These are phyloP conservation scores for Eustoma russellianum DNA, from an alignment of 257 asterid species.

Conservation along the genomic window DNA sequence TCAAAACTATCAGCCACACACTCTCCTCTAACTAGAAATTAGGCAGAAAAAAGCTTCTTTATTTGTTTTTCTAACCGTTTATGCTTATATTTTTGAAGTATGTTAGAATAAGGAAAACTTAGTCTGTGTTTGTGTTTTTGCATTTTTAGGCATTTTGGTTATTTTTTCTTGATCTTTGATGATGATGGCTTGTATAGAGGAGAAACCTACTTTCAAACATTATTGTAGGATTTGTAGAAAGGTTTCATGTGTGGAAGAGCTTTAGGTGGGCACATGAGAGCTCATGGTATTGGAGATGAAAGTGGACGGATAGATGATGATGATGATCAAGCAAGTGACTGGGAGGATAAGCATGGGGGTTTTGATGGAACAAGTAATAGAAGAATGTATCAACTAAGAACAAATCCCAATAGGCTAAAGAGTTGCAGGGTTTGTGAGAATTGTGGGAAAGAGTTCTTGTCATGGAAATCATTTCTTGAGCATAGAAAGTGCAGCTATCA, in stretches of 20 bases:
- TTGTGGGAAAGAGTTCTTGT: conserved; percentile 80
- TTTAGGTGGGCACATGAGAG: conserved; percentile 95
- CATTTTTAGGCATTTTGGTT: background rate
- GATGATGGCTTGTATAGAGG: conserved; percentile 40
- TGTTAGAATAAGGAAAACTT: conserved; percentile 33
- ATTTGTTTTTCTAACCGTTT: conserved; percentile 34
- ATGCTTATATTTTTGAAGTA: conserved; percentile 38
- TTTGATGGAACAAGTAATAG: conserved; percentile 26
- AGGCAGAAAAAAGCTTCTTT: no score
- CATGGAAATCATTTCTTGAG: conserved; percentile 92
- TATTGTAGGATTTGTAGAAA: conserved; percentile 80
- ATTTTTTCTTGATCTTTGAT: background rate
- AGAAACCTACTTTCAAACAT: conserved; percentile 53
- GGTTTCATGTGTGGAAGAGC: conserved; percentile 96
- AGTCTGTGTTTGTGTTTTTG: background rate
- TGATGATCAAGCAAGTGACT: conserved; percentile 42
- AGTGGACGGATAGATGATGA: conserved; percentile 45
- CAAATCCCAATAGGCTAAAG: conserved; percentile 72
- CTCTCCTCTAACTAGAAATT: conserved; percentile 50
- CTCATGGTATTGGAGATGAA: conserved; percentile 83
- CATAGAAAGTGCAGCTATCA: conserved; percentile 82
- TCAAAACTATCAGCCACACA: conserved; percentile 27
- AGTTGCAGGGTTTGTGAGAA: conserved; percentile 68
- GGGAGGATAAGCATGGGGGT: conserved; percentile 59
- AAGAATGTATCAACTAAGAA: conserved; percentile 70